Evolutionary conservation across 345 rosid species (phyloP).

Genomic region (Pseudoturritis turrita): DNA sequence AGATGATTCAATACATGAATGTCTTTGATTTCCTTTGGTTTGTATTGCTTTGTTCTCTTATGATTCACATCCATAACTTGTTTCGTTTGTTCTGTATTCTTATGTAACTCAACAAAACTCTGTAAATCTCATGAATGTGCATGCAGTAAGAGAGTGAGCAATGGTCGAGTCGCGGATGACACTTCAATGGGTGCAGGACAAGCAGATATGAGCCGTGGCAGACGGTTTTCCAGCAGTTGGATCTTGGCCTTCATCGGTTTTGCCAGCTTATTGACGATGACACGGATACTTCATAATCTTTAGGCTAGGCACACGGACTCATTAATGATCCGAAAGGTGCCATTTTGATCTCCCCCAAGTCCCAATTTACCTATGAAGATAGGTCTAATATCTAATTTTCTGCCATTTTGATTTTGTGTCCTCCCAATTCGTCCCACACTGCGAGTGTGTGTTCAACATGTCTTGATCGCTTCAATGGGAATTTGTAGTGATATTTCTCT

Average conservation of each 20-base stretch:
- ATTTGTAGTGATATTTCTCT: not conserved
- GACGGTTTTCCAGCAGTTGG: slow-evolving; percentile 15
- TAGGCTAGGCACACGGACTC: not conserved
- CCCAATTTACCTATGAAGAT: not conserved
- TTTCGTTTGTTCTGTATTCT: not conserved
- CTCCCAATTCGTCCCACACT: not conserved
- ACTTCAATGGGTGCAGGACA: slow-evolving; percentile 11
- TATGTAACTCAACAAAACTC: not conserved
- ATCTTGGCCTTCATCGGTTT: slow-evolving; percentile 4
- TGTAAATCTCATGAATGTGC: not conserved
- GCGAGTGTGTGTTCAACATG: not conserved
- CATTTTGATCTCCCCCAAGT: slow-evolving; percentile 1
- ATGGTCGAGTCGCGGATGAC: slow-evolving; percentile 26
- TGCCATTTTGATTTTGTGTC: not conserved
- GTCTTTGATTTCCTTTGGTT: not conserved
- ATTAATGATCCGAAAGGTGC: not conserved
- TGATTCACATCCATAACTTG: not conserved
- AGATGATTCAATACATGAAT: not conserved
- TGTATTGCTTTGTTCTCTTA: not conserved
- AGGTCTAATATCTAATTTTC: slow-evolving; percentile 1
- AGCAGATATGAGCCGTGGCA: slow-evolving; percentile 15
- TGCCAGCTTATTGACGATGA: slow-evolving; percentile 3
- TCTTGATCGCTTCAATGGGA: not conserved
- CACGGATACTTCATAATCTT: slow-evolving; percentile 9
- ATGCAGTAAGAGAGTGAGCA: slow-evolving; percentile 21